phyloP scores from a whole-genome alignment of 2,329 filamentous ascomycete genomes.

The Ophiostoma himal-ulmi region DNA sequence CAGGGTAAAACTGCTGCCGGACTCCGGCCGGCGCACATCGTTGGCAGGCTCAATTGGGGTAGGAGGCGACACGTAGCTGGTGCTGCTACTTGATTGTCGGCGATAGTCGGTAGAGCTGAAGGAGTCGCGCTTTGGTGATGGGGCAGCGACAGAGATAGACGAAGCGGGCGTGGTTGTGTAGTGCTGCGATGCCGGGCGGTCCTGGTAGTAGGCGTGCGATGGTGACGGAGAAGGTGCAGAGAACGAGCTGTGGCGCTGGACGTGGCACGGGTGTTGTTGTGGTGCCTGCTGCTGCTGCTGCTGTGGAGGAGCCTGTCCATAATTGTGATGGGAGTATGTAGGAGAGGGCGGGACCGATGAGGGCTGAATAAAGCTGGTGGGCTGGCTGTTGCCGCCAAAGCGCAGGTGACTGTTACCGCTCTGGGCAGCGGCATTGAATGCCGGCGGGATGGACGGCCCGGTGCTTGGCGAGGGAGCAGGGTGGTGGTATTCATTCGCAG shows the following conservation, averaged over 20 bases:
- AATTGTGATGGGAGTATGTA: conserved; percentile 18
- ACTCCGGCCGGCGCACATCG: conserved; percentile 20
- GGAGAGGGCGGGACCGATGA: conserved; percentile 34
- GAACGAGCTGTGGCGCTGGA: conserved; percentile 20
- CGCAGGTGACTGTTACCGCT: conserved; percentile 20
- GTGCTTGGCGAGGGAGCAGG: conserved; percentile 15
- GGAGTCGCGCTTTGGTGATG: conserved; percentile 24
- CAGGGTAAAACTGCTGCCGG: conserved; percentile 22
- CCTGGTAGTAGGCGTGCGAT: conserved; percentile 27
- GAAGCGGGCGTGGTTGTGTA: conserved; percentile 28
- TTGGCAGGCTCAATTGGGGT: conserved; percentile 18
- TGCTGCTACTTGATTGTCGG: conserved; percentile 21
- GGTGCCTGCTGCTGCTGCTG: conserved; percentile 25
- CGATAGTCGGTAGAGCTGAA: conserved; percentile 21
- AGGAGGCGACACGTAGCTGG: conserved; percentile 20
- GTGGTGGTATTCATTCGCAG: conserved; percentile 31
- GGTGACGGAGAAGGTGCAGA: conserved; percentile 20
- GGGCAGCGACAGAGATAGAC: background rate
- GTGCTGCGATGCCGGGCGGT: conserved; percentile 31
- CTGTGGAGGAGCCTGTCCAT: conserved; percentile 27
- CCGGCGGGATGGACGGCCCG: conserved; percentile 28
- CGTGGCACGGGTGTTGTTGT: conserved; percentile 17
- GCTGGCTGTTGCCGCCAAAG: conserved; percentile 22
- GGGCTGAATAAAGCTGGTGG: conserved; percentile 25
- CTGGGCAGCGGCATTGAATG: conserved; percentile 28